Evolutionary conservation across 495 filamentous ascomycete species (phyloP).

Genomic region (Tetracladium setigerum): DNA sequence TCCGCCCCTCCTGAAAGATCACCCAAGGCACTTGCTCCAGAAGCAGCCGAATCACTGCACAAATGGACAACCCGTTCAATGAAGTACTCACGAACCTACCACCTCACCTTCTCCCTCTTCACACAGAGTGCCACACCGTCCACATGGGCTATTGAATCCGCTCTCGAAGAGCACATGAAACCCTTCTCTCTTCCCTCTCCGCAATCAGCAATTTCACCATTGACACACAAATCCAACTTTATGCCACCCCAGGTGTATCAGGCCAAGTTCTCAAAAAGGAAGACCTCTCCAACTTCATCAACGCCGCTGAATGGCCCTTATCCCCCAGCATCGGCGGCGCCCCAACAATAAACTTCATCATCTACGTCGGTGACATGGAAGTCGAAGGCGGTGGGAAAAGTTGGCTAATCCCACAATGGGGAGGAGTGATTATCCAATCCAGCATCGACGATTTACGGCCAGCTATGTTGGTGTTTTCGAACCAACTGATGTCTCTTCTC

Average conservation of each 20-base stretch:
- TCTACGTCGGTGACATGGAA: constrained; percentile 66
- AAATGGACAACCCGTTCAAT: constrained; percentile 68
- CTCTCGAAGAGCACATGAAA: constrained; percentile 71
- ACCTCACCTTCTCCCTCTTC: constrained; percentile 93
- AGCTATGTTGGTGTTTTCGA: constrained; percentile 81
- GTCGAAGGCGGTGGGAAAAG: constrained; percentile 69
- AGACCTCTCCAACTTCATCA: constrained; percentile 89
- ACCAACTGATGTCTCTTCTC: constrained; percentile 83
- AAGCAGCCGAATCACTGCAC: constrained; percentile 36
- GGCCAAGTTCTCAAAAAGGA: constrained; percentile 67
- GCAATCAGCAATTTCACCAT: constrained; percentile 93
- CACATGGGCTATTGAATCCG: constrained; percentile 84
- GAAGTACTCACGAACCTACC: constrained; percentile 90
- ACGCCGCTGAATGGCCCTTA: constrained; percentile 95
- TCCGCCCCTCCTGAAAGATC: constrained; percentile 38
- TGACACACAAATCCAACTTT: constrained; percentile 92
- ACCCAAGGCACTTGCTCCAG: constrained; percentile 32
- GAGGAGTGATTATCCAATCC: constrained; percentile 51
- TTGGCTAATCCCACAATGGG: constrained; percentile 97
- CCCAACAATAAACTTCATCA: constrained; percentile 90
- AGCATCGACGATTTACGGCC: constrained; percentile 54
- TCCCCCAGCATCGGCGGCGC: constrained; percentile 89
- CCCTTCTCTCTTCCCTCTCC: constrained; percentile 73
- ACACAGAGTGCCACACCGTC: constrained; percentile 69
- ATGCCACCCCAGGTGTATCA: constrained; percentile 70